A percentile compares a stretch with the other conserved stretches of the same genome.
Conservation (phyloP, 2,329 filamentous ascomycete genomes). For the Ceratocystis colombiana region DNA sequence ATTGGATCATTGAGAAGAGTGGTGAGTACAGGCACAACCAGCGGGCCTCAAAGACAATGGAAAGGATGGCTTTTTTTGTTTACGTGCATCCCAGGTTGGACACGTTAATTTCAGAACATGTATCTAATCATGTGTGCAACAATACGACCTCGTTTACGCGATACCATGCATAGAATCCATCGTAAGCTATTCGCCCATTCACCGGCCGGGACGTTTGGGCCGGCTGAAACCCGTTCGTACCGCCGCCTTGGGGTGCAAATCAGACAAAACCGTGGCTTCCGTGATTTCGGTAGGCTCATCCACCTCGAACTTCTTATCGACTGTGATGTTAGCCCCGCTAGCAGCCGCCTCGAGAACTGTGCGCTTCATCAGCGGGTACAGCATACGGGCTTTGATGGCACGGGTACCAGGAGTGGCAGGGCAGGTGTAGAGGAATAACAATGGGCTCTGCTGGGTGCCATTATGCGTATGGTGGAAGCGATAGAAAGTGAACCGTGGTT, state of each 20-base stretch:
- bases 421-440: slow-evolving; percentile 77
- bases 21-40: neutral
- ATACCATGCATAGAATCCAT: slow-evolving; percentile 13
- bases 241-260: slow-evolving; percentile 58
- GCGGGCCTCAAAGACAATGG: neutral
- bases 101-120: neutral
- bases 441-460: slow-evolving; percentile 44
- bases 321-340: slow-evolving; percentile 51
- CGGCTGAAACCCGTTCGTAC: slow-evolving; percentile 60
- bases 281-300: slow-evolving; percentile 61
- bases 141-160: neutral
- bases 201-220: slow-evolving; percentile 68
- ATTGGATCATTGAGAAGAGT: neutral
- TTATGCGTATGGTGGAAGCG: slow-evolving; percentile 51
- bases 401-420: slow-evolving; percentile 55
- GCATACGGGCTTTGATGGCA: slow-evolving; percentile 72
- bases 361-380: slow-evolving; percentile 64
- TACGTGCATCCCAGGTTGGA: neutral
- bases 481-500: slow-evolving; percentile 73
- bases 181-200: slow-evolving; percentile 23
- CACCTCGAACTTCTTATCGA: slow-evolving; percentile 62
- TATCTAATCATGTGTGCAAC: neutral
- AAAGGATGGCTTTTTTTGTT: neutral
- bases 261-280: slow-evolving; percentile 52
- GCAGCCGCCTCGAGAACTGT: slow-evolving; percentile 58